A percentile compares a stretch with the other conserved stretches of the same genome.
Conservation (phyloP, 208 protist species). For the Naegleria lovaniensis region DNA sequence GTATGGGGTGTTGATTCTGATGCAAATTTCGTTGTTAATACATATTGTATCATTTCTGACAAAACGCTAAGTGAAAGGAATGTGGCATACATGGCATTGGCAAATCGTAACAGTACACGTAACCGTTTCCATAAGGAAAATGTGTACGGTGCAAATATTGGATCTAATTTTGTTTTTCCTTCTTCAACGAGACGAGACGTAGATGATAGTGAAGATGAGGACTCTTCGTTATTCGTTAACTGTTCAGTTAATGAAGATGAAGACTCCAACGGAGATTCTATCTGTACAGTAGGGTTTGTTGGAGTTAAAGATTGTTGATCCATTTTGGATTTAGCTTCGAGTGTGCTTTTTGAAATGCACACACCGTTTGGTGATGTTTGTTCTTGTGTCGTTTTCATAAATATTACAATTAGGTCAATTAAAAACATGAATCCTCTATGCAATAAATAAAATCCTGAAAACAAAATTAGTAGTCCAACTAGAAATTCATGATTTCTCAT, state of each 20-base stretch:
- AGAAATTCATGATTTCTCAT: not conserved
- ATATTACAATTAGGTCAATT: not conserved
- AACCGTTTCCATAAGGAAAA: not conserved
- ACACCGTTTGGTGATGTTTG: not conserved
- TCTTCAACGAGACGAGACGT: not conserved
- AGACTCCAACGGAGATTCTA: not conserved
- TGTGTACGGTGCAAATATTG: not conserved
- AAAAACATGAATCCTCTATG: constrained; percentile 12
- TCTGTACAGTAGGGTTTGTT: no score
- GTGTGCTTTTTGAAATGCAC: not conserved
- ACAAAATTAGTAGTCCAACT: not conserved
- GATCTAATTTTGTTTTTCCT: not conserved
- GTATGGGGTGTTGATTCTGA: not conserved
- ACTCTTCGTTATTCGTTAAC: not conserved
- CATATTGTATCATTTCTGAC: not conserved
- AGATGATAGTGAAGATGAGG: not conserved
- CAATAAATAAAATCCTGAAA: not conserved
- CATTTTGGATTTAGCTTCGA: not conserved
- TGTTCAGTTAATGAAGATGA: not conserved
- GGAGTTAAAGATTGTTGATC: not conserved
- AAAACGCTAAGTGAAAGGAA: not conserved
- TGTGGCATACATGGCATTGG: not conserved
- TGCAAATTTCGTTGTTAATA: not conserved
- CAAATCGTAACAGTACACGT: not conserved
- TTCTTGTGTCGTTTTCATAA: not conserved